Conservation (phyloP, 306 rosid species). For the Trifolium repens region DNA sequence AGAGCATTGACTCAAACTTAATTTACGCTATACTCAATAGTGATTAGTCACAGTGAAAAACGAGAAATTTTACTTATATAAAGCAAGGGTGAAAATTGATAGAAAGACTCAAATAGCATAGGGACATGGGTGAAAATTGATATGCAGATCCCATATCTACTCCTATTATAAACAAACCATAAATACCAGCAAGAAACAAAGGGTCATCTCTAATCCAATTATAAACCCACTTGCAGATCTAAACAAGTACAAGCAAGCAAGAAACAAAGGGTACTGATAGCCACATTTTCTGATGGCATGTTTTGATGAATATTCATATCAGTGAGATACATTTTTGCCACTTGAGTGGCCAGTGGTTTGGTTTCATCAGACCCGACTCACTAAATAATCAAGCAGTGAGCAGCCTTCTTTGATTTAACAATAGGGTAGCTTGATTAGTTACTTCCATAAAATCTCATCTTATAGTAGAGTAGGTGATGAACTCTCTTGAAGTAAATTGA, state of each 20-base stretch:
- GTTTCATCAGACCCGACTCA: slow-evolving; percentile 1
- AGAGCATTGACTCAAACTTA: background rate
- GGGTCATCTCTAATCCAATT: background rate
- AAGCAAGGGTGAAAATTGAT: background rate
- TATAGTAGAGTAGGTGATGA: slow-evolving; percentile 76
- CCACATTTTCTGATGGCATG: slow-evolving; percentile 23
- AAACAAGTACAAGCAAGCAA: background rate
- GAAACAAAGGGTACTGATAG: slow-evolving; percentile 8
- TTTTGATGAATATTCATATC: slow-evolving; percentile 17
- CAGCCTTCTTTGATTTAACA: slow-evolving; percentile 30
- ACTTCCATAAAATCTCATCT: slow-evolving; percentile 57
- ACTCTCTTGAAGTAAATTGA: slow-evolving; percentile 87
- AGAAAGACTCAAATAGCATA: background rate
- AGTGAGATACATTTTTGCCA: slow-evolving; percentile 30
- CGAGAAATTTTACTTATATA: background rate
- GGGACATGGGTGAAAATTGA: too few relatives aligned
- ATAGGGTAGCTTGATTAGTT: slow-evolving; percentile 27
- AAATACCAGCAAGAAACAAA: background rate
- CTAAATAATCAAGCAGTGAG: slow-evolving; percentile 19
- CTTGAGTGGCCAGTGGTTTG: slow-evolving; percentile 2
- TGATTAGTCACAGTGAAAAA: too few relatives aligned
- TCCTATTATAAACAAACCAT: background rate
- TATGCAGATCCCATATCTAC: background rate
- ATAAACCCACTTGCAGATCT: slow-evolving; percentile 15
- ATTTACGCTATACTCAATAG: background rate